A percentile compares a stretch with the other conserved stretches of the same genome.
Evolutionary conservation across 306 rosid species (phyloP).

Genomic region (Castanopsis chinensis): DNA sequence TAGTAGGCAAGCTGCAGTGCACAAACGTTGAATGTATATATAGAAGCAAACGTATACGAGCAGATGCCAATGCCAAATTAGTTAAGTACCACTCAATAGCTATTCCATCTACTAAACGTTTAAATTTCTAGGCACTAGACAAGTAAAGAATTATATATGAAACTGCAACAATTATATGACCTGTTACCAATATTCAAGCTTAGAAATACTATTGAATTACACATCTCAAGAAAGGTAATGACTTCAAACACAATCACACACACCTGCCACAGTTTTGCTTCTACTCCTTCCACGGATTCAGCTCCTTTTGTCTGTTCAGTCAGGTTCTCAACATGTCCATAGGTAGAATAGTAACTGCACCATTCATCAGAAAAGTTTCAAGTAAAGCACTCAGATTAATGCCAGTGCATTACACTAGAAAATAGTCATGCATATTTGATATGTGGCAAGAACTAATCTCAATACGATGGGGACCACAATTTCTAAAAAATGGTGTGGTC

Average conservation of each 20-base stretch:
- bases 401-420: background rate
- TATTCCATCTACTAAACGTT: no score
- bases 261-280: constrained; percentile 82
- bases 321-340: constrained; percentile 86
- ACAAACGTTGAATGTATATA: no score
- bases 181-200: no score
- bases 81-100: no score
- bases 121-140: no score
- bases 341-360: constrained; percentile 71
- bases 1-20: no score
- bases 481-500: constrained; percentile 22
- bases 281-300: constrained; percentile 89
- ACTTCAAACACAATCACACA: constrained; percentile 13
- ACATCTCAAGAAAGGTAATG: background rate
- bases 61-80: no score
- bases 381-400: constrained; percentile 4
- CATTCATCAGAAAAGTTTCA: constrained; percentile 18
- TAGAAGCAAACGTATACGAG: no score
- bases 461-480: constrained; percentile 40
- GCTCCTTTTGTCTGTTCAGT: constrained; percentile 87
- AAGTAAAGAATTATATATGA: no score
- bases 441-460: constrained; percentile 19
- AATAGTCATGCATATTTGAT: background rate
- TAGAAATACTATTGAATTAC: no score
- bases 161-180: no score